Percentiles rank a stretch among this genome's conserved stretches.
phyloP scores from a whole-genome alignment of 331 rosid genomes.

The Saraca asoca region DNA sequence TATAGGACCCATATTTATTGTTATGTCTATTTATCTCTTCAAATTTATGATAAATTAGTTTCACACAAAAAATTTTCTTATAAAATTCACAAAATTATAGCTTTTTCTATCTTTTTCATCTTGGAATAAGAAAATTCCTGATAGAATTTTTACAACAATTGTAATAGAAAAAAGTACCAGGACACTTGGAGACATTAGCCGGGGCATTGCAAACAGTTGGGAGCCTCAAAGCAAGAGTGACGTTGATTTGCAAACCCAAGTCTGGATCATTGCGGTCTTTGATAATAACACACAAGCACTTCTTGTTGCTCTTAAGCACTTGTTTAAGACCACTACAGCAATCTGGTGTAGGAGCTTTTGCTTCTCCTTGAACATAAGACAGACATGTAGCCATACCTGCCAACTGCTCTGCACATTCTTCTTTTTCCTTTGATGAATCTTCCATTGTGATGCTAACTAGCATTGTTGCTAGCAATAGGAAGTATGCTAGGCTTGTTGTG shows the following conservation, averaged over 20 bases:
- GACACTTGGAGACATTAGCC: slow-evolving; percentile 67
- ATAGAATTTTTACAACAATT: too few relatives aligned
- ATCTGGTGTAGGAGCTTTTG: slow-evolving; percentile 73
- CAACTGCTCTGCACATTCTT: slow-evolving; percentile 62
- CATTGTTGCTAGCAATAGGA: slow-evolving; percentile 30
- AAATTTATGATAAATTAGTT: too few relatives aligned
- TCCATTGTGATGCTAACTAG: slow-evolving; percentile 29
- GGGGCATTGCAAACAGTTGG: slow-evolving; percentile 68
- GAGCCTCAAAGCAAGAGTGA: slow-evolving; percentile 63
- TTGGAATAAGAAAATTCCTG: too few relatives aligned
- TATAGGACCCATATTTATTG: too few relatives aligned
- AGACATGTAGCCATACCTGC: slow-evolving; percentile 74
- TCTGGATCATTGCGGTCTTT: slow-evolving; percentile 77
- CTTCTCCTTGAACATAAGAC: slow-evolving; percentile 66
- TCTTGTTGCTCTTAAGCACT: slow-evolving; percentile 58
- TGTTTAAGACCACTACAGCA: slow-evolving; percentile 78
- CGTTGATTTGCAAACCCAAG: slow-evolving; percentile 61
- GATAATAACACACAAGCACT: slow-evolving; percentile 72
- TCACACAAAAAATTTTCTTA: too few relatives aligned
- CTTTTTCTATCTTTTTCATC: too few relatives aligned
- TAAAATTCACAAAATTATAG: too few relatives aligned
- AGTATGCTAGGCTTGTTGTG: background rate
- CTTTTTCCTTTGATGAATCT: slow-evolving; percentile 54
- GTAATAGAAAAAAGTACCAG: slow-evolving; percentile 42
- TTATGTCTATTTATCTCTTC: too few relatives aligned